Evolutionary conservation across 2,329 filamentous ascomycete species (phyloP), one percentile per base, ranked within the genome.

Genomic region (Xylaria sp.): DNA sequence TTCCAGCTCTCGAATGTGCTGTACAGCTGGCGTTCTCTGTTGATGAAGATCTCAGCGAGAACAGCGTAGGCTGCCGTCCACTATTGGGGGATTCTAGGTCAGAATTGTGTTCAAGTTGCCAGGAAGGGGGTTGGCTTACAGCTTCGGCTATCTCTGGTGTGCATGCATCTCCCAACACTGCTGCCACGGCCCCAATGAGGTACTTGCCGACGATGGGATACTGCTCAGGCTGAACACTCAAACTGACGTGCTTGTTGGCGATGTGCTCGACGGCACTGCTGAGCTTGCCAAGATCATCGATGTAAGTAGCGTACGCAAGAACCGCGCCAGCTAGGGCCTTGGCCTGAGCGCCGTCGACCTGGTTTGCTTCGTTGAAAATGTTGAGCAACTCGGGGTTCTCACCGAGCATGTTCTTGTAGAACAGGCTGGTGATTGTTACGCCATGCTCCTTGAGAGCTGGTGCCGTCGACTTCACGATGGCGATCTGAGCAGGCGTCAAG

Each of bases 401-500:
- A 13, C 63, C 64, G 34, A 92, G 79, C 76, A 92, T 79, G 74
- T 85, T 86, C 50, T 78, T 76, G 78, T 93, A 92, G 77, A 93
- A 92, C 63, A 81, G 76, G 1, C 78, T 80, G n/a, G 88, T 91
- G 73, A 92, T 90, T 51, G 80, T 76, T 16, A 78, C 77, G 73
- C 89, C 90, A 71, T 92, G 83, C 62, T 85, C 78, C 64, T 84
- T 81, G 6, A 92, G 80, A 16, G 91, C 81, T 1, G 90, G 90
- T 46, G 86, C 88, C 1, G 90, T 93, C 44, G 89, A 80, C 74
- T 91, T 92, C 77, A 94, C 86, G 66, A 88, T 85, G 62, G 81
- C 76, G 64, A 87, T 80, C 76, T 93, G 89, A 44, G 80, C 76
- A 30, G 80, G 75, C 9, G 86, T 86, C 60, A 91, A 76, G 46